phyloP scores from a whole-genome alignment of 192 early-diverging fungal genomes.

The Backusella sp. region DNA sequence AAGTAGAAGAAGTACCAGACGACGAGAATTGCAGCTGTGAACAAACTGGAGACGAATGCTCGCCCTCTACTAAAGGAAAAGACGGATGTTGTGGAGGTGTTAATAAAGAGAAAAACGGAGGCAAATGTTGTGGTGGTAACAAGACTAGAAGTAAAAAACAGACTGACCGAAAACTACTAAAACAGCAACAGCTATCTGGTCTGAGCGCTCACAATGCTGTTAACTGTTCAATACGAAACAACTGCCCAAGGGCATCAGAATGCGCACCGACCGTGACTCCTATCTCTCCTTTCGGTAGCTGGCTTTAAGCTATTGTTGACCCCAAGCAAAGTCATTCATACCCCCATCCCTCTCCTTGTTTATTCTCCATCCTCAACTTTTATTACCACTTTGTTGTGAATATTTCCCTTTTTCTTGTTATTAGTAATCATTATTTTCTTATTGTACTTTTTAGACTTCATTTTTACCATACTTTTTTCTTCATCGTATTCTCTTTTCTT shows the following conservation, averaged over 20 bases:
- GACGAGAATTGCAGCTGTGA: not conserved
- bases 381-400: not conserved
- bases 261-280: not conserved
- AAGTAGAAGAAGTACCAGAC: slow-evolving; percentile 1
- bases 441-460: slow-evolving; percentile 1
- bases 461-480: not conserved
- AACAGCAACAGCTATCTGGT: not conserved
- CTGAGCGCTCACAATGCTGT: not conserved
- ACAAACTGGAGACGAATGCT: not conserved
- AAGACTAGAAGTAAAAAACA: not conserved
- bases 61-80: not conserved
- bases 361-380: not conserved
- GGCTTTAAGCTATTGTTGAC: not conserved
- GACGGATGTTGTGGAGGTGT: slow-evolving; percentile 13
- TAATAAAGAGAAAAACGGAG: slow-evolving; percentile 18
- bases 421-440: not conserved
- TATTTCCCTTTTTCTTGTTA: not conserved
- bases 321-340: not conserved
- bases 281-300: not conserved
- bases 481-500: not conserved
- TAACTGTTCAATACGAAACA: slow-evolving; percentile 6
- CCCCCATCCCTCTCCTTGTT: not conserved
- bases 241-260: slow-evolving; percentile 4
- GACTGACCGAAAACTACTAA: not conserved
- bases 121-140: slow-evolving; percentile 6